A percentile compares a stretch with the other conserved stretches of the same genome.
Evolutionary conservation across 2,329 filamentous ascomycete species (phyloP).

Genomic region (Orbilia brochopaga): DNA sequence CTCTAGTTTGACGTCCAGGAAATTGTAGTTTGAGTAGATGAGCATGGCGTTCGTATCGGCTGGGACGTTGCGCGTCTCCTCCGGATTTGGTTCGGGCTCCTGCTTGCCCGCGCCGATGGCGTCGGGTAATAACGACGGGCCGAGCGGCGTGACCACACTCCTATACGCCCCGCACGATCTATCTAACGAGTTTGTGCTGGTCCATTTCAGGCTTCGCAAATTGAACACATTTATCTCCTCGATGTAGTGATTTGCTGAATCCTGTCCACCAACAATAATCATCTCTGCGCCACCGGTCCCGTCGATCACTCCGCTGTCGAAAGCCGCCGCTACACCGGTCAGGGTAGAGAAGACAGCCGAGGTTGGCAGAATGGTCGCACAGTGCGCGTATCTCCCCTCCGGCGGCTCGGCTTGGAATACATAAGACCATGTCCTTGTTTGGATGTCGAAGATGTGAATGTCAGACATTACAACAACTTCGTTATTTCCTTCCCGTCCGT

Average conservation of each 20-base stretch:
- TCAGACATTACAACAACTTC: conserved; percentile 98
- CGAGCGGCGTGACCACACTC: conserved; percentile 86
- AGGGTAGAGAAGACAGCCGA: conserved; percentile 84
- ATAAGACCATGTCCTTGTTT: conserved; percentile 81
- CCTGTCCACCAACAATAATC: conserved; percentile 94
- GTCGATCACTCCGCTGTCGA: conserved; percentile 85
- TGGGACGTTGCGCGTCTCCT: conserved; percentile 50
- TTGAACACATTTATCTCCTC: conserved; percentile 99
- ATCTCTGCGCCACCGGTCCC: conserved; percentile 93
- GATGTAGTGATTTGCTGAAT: conserved; percentile 97
- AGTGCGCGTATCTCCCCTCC: conserved; percentile 94
- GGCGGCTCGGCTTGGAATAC: conserved; percentile 80
- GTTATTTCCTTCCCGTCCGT: conserved; percentile 65
- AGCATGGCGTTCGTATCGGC: conserved; percentile 69
- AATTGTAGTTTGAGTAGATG: conserved; percentile 99
- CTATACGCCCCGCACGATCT: conserved; percentile 96
- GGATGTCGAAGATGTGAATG: conserved; percentile 91
- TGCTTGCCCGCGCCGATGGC: conserved; percentile 59
- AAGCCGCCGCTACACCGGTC: conserved; percentile 65
- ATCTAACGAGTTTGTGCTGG: conserved; percentile 81
- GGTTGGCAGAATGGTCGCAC: conserved; percentile 88
- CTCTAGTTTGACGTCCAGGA: conserved; percentile 94
- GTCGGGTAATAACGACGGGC: conserved; percentile 57
- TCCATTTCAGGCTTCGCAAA: conserved; percentile 92
- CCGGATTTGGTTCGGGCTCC: conserved; percentile 58